Base-by-base conservation (phyloP, 352 stramenopile genomes). In the Phytophthora europaea region DNA sequence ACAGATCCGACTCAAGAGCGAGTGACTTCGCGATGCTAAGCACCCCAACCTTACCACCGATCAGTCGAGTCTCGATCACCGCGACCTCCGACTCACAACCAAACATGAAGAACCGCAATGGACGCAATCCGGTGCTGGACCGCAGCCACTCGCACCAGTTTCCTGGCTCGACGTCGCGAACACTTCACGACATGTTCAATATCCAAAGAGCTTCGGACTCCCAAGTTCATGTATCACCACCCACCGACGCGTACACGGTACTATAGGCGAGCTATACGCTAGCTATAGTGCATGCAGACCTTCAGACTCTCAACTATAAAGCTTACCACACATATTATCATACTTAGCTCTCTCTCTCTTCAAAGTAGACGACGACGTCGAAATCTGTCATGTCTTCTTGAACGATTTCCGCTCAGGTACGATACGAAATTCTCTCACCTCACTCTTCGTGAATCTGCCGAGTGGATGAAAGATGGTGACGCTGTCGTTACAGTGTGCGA, bases 161-260 rank as follows among this genome's bases (percentile, higher is more conserved):
- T 33, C 54, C 60, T 31, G 56, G 63, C 5, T 78, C 75, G 9
- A 77, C 66, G 20, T 77, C 71, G 26, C 61, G 72, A 61, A 61
- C 64, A 20, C 62, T 79, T 3, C 75, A 79, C 47, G 67, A 75
- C 23, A 72, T 82, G 63, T 77, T 73, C 23, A 77, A 79, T 20
- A 79, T 79, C 22, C 52, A 65, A 15, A 33, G 62, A n/a, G 58
- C 38, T 6, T 74, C 75, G 0, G 58, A 67, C 6, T 55, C 55
- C 1, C 56, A 69, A 3, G 61, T 69, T 48, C 60, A 73, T 6
- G 45, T 58, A 52, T 31, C 28, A 13, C 67, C 6, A 61, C 64
- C 9, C 28, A 66, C 50, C 28, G 66, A 53, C 2, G 56, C 58
- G 33, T 78, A 72, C 69, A 80, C 73, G n/a, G 54, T 75, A 13